Evolutionary conservation across 495 filamentous ascomycete genomes (phyloP).

Genomic region (Hypoxylon crocopeplum): DNA sequence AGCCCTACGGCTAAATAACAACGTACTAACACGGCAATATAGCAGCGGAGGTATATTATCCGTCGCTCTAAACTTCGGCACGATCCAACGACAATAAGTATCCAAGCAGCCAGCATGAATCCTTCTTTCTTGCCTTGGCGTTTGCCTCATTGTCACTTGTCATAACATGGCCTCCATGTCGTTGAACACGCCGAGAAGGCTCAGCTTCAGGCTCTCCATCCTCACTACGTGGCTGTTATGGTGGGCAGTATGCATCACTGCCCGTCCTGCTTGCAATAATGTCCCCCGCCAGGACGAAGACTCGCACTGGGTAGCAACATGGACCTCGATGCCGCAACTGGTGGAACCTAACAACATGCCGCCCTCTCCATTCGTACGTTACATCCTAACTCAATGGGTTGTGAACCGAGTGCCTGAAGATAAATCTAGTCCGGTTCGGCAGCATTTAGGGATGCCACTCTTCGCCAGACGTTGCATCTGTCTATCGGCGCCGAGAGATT

Average conservation of each 20-base stretch:
- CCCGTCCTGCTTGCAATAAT: slow-evolving; percentile 25
- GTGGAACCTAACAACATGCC: slow-evolving; percentile 69
- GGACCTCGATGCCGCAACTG: slow-evolving; percentile 72
- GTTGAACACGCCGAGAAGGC: slow-evolving; percentile 14
- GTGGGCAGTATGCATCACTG: slow-evolving; percentile 22
- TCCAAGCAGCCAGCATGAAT: slow-evolving; percentile 14
- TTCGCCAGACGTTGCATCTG: slow-evolving; percentile 71
- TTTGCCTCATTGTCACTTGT: slow-evolving; percentile 7
- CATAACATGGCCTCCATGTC: slow-evolving; percentile 4
- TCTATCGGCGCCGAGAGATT: slow-evolving; percentile 62
- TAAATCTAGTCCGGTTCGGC: slow-evolving; percentile 31
- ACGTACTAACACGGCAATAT: slow-evolving; percentile 14
- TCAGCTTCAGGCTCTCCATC: slow-evolving; percentile 23
- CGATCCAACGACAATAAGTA: slow-evolving; percentile 23
- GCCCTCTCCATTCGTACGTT: slow-evolving; percentile 63
- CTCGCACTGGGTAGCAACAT: slow-evolving; percentile 69
- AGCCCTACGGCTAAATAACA: slow-evolving; percentile 38
- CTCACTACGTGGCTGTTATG: slow-evolving; percentile 30
- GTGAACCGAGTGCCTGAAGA: slow-evolving; percentile 2
- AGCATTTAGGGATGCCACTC: slow-evolving; percentile 60
- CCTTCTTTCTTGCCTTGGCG: slow-evolving; percentile 17
- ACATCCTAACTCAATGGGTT: not conserved
- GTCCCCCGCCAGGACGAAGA: slow-evolving; percentile 37
- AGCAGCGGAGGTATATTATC: slow-evolving; percentile 25
- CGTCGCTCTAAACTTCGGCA: slow-evolving; percentile 14